These are phyloP conservation scores for Ganoderma leucocontextum DNA, from an alignment of 1,284 basidiomycete species.

Conservation along the genomic window DNA sequence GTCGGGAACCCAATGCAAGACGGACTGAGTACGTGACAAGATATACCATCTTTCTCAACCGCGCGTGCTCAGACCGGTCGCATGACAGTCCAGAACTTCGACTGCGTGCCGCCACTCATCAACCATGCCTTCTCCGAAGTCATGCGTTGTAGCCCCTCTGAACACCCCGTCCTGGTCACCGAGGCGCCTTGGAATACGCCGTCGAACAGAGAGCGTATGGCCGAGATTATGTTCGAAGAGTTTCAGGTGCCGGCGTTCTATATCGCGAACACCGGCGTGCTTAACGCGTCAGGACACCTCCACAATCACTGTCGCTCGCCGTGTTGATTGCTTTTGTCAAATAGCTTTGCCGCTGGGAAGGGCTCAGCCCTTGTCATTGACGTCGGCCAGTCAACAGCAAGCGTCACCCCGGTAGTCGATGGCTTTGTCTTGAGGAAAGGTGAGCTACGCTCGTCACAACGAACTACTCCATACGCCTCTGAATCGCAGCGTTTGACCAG, in stretches of 20 bases:
- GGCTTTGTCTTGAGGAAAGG: conserved; percentile 98
- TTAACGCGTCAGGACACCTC: conserved; percentile 79
- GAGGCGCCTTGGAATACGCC: conserved; percentile 97
- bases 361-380: conserved; percentile 96
- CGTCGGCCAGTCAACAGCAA: conserved; percentile 88
- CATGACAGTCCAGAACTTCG: conserved; percentile 78
- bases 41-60: not conserved
- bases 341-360: conserved; percentile 94
- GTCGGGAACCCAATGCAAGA: conserved; percentile 87
- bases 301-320: not conserved
- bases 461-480: conserved; percentile 65
- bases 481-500: conserved; percentile 45
- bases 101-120: conserved; percentile 77
- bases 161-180: conserved; percentile 94
- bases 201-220: conserved; percentile 90
- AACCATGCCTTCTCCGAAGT: conserved; percentile 79
- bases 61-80: not conserved
- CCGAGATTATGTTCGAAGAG: conserved; percentile 97
- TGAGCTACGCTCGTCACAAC: conserved; percentile 34
- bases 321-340: not conserved
- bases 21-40: conserved; percentile 77
- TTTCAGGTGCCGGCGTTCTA: conserved; percentile 97
- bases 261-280: conserved; percentile 94
- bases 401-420: conserved; percentile 95
- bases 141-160: conserved; percentile 76